Base-by-base conservation (phyloP, 805 yeast species). In the Metschnikowia orientalis region DNA sequence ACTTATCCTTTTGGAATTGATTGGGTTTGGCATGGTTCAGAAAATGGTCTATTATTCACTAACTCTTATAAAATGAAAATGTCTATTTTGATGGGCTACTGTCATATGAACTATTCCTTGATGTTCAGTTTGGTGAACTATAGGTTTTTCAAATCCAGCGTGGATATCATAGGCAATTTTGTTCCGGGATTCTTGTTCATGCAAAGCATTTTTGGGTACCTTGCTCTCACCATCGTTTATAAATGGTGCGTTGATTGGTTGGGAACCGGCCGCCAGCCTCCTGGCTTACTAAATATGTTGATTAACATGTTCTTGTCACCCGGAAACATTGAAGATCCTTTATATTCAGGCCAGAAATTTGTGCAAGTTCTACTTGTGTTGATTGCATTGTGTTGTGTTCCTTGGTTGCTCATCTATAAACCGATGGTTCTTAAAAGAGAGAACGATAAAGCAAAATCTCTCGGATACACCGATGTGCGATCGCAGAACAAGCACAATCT, bases 21-120 rank as follows among this genome's bases (percentile, higher is more conserved):
- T 58, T 73, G 77, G 57, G 77, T 74, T 10, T 81, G 89, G 89
- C 89, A 81, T 52, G 87, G 87, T n/a, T 61, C 87, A 19, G 89
- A 81, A 39, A 81, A 81, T 51, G 78, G 75, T 19, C 60, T 81
- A 35, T 56, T 81, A 31, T 81, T 81, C 53, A 65, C 83, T 18
- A 81, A 81, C 52, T 81, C 88, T 0, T 80, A 78, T 57, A 81
- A 81, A 56, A 81, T 81, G 89, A 81, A 81, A 47, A 58, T 81
- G 37, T 81, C 88, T 1, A 77, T 81, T 40, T 61, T 81, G 37
- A 78, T 81, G 83, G 89, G 89, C 16, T 81, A 75, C 51, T 61
- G 72, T 28, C 89, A 81, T 54, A 81, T 81, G 89, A 66, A 78
- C 14, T 81, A 81, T 52, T 79, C 87, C 1, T 76, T 73, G 50